Base-by-base conservation (phyloP, 2,329 filamentous ascomycete genomes). In the Exophiala dermatitidis region DNA sequence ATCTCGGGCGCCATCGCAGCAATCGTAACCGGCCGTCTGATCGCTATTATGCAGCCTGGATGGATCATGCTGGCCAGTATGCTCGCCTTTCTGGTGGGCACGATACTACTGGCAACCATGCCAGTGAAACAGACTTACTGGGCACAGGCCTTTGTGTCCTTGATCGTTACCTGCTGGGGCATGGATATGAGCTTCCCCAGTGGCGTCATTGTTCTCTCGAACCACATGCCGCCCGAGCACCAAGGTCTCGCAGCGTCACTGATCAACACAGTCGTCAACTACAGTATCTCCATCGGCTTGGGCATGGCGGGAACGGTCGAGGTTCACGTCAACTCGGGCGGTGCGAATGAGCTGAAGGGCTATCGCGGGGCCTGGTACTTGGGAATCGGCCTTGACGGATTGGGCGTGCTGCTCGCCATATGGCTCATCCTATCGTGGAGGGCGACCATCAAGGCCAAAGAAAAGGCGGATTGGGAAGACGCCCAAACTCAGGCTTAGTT, bases 71-170 rank as follows among this genome's bases (percentile, higher is more conserved):
- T 57, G 42, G 48, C 54, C 37, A 56, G 51, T n/a, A 57, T 59
- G 50, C 42, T 48, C 8, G 48, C 50, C 2, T 60, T 60, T 32
- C 6, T 56, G 36, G 50, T 47, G 10, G 59, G 59, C 31, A 52
- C 34, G 9, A 49, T 59, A 26, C 32, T 61, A 42, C 40, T 57
- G 10, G 57, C 47, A 8, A 60, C 56, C 4, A 47, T 52, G 46
- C 58, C 58, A 8, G 56, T 59, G 26, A 4, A 50, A 2, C 56
- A 84, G 64, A 74, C 68, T 1, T 85, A 84, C 67, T 85, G 82
- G 82, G 69, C 69, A 10, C 80, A 83, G 56, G 72, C 76, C 0
- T 85, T 85, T 37, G 71, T 82, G 9, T 72, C 73, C 3, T 72
- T 78, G 4, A 31, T 83, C 2, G 62, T 84, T 46, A 79, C 79